Base-by-base conservation (phyloP, 805 yeast genomes). In the Nakazawaea anatomiae region DNA sequence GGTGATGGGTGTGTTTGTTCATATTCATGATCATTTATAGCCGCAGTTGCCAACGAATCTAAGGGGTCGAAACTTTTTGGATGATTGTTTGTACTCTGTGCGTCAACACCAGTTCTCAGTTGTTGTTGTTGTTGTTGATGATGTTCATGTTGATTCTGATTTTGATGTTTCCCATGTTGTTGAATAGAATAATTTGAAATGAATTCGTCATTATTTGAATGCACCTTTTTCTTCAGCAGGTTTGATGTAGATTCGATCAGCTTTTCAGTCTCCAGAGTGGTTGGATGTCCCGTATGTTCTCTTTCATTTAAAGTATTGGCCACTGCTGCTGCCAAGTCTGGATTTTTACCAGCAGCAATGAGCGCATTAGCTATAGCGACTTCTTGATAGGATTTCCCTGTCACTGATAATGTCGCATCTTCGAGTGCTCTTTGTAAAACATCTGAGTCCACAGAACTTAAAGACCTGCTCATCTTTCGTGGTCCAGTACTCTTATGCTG, bases 401-500 rank as follows among this genome's bases (percentile, higher is more conserved):
- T 75, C 7, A 81, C 75, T 0, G 83, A 77, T 4, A 79, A 47
- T 0, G 83, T 74, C 0, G 86, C 85, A 35, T 76, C 72, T 56
- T 79, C 83, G 39, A 80, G 60, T 10, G 83, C 84, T 44, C 66
- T 68, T 42, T 73, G 68, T 30, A 80, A 59, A 39, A 58, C 51
- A 39, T 34, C 30, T 25, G 52, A 40, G 18, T 54, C 54, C 5
- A 49, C 44, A 5, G 30, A 27, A 28, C 50, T 46, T 28, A 44
- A 32, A 4, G 52, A 42, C 27, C 50, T 38, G 7, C 38, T 39
- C 41, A 43, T 38, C 30, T 45, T 42, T 12, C 38, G n/a, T 18
- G 47, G 27, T 30, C 40, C 40, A 9, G 35, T 32, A 38, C 6
- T 38, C n/a, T 38, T 42, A 10, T 32, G 28, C 12, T 18, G 27